Base-by-base conservation (phyloP, 805 yeast genomes). In the Saturnispora dispora region DNA sequence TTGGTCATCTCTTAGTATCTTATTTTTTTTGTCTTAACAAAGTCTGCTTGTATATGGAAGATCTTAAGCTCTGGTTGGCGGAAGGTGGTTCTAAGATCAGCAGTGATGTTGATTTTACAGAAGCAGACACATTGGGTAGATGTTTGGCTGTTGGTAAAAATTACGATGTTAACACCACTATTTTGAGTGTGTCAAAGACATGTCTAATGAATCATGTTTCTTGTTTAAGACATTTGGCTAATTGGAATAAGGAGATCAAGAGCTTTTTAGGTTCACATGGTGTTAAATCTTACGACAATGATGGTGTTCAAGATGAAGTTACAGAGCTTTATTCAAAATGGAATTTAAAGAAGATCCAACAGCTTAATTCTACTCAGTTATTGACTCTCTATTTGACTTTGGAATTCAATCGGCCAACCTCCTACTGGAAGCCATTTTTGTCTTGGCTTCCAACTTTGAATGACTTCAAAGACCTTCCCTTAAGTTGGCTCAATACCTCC, bases 361-460 rank as follows among this genome's bases (percentile, higher is more conserved):
- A 59, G 13, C 58, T 84, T 41, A 66, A 78, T 2, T 81, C 89
- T 2, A 80, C 82, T 60, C 90, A 84, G 63, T 60, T 84, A 37
- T 57, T 83, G 6, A 58, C 79, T 0, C 58, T 83, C 51, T 85
- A 71, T 57, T 50, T 81, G 3, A 63, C 70, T 4, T 59, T 77
- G 15, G 86, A 81, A 56, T 56, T 51, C 2, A 60, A 59, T 36
- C 62, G 83, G 46, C 64, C 61, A 0, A 54, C 55, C 2, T 78
- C 85, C 1, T 81, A 72, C 60, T 88, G 95, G 95, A 61, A 63
- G 41, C 87, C 88, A 0, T 87, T 87, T 62, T 63, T 87, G 10
- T 73, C 75, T 33, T 75, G 79, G 56, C 72, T 88, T 52, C 96
- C 96, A 0, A 60, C 69, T 0, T 53, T 70, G 13, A 61, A 66